Percentiles rank a stretch among this genome's conserved stretches.
phyloP scores from a whole-genome alignment of 345 rosid genomes.

The Lumnitzera racemosa region DNA sequence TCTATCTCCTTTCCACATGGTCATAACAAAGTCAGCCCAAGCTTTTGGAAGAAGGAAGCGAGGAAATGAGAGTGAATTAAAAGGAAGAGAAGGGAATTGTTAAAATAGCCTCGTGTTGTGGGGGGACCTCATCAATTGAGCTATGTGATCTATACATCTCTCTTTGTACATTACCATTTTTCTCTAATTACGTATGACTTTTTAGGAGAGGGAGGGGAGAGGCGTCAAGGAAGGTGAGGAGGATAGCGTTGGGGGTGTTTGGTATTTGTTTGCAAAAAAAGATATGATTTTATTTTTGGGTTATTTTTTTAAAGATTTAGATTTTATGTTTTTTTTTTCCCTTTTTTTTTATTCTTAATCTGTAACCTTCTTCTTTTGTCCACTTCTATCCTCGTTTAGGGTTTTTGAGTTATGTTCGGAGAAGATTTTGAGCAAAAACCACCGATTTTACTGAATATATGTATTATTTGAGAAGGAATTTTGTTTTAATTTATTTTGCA shows the following conservation, averaged over 20 bases:
- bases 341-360: too few species aligned
- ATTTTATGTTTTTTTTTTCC: too few species aligned
- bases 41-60: slow-evolving; percentile 9
- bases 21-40: neutral
- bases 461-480: too few species aligned
- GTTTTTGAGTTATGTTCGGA: too few species aligned
- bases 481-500: too few species aligned
- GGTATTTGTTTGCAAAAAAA: slow-evolving; percentile 13
- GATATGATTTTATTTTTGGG: slow-evolving; percentile 21
- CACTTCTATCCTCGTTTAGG: too few species aligned
- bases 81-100: neutral
- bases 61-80: neutral
- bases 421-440: too few species aligned
- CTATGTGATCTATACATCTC: slow-evolving; percentile 15
- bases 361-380: too few species aligned
- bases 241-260: slow-evolving; percentile 8
- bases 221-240: neutral
- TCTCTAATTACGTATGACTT: slow-evolving; percentile 39
- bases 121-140: slow-evolving; percentile 18
- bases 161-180: slow-evolving; percentile 39
- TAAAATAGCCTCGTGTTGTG: neutral
- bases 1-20: neutral
- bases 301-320: neutral
- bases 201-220: slow-evolving; percentile 8
- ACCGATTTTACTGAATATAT: too few species aligned